Conservation (phyloP, 371 early-diverging fungal genomes). For the Dichotomocladium elegans region DNA sequence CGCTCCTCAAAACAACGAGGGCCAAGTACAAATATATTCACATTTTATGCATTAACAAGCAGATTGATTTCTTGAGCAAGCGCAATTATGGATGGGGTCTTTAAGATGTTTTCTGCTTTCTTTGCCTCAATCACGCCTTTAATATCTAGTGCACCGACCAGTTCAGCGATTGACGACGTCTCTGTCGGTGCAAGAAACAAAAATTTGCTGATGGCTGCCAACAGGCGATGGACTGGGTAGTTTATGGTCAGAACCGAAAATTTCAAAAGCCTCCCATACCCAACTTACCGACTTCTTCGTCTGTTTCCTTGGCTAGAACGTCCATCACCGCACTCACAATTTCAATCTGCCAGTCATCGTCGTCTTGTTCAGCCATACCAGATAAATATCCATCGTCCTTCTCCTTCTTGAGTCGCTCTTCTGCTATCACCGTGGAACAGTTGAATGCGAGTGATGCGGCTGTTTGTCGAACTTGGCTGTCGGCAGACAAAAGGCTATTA, state of each 20-base stretch:
- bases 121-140: slow-evolving; percentile 18
- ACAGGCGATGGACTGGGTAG: slow-evolving; percentile 33
- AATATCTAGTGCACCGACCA: slow-evolving; percentile 36
- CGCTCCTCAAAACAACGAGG: no score
- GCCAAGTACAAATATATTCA: no score
- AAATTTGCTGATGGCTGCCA: slow-evolving; percentile 37
- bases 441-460: slow-evolving; percentile 71
- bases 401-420: slow-evolving; percentile 37
- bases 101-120: slow-evolving; percentile 20
- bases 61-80: slow-evolving; percentile 26
- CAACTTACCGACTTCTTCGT: slow-evolving; percentile 40
- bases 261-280: not conserved
- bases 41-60: slow-evolving; percentile 20
- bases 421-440: slow-evolving; percentile 47
- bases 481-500: slow-evolving; percentile 51
- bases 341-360: slow-evolving; percentile 71
- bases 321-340: slow-evolving; percentile 59
- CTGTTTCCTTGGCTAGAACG: slow-evolving; percentile 54
- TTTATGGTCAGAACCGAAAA: not conserved
- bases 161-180: slow-evolving; percentile 21
- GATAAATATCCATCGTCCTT: slow-evolving; percentile 22
- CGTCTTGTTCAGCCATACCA: slow-evolving; percentile 44
- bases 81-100: slow-evolving; percentile 14
- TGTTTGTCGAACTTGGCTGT: slow-evolving; percentile 55
- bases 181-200: slow-evolving; percentile 35